Conservation (phyloP, 2,329 filamentous ascomycete genomes). For the Lachnellula willkommii region DNA sequence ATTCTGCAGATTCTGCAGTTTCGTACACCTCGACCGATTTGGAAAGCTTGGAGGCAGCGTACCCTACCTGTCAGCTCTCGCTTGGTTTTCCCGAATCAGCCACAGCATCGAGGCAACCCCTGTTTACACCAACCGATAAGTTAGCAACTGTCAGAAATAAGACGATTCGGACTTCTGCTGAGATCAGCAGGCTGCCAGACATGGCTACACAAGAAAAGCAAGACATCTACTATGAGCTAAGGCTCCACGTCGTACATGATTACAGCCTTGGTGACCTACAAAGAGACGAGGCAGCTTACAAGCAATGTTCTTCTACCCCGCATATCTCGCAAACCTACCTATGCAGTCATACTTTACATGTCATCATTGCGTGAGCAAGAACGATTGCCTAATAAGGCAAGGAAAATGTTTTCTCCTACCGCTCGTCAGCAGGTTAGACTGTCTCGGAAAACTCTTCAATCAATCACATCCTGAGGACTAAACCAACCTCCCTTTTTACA, state of each 20-base stretch:
- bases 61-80: conserved; percentile 21
- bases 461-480: no score
- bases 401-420: background rate
- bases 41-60: background rate
- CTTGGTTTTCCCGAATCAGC: conserved; percentile 13
- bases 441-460: no score
- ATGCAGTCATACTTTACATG: conserved; percentile 4
- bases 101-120: background rate
- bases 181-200: background rate
- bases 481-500: no score
- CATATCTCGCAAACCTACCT: background rate
- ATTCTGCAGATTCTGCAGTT: background rate
- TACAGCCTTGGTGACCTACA: background rate
- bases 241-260: conserved; percentile 1
- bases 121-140: background rate
- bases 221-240: background rate
- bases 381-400: background rate
- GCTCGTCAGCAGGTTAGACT: background rate
- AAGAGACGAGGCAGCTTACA: background rate
- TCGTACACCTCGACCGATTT: conserved; percentile 9
- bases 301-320: background rate
- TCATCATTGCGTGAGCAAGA: background rate
- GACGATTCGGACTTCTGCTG: background rate
- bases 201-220: background rate
- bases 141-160: background rate